phyloP scores from a whole-genome alignment of 2,329 filamentous ascomycete species.

The Alternaria arborescens region DNA sequence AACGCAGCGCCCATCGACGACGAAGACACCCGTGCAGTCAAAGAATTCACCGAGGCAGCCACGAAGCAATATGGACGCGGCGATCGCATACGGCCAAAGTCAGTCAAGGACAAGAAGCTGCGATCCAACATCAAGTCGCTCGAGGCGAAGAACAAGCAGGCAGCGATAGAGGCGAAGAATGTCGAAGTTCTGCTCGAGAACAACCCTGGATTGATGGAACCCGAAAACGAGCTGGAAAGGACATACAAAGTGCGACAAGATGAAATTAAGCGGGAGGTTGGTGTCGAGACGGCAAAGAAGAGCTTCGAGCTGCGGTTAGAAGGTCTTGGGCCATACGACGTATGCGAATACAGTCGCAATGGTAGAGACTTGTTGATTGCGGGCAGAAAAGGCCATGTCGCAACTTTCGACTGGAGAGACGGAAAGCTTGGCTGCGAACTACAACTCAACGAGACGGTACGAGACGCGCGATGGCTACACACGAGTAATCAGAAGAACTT shows the following conservation, averaged over 20 bases:
- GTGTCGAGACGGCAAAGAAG: constrained; percentile 87
- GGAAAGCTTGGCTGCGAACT: constrained; percentile 91
- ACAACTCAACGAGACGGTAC: constrained; percentile 87
- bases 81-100: constrained; percentile 73
- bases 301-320: constrained; percentile 87
- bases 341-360: constrained; percentile 88
- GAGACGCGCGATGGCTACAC: constrained; percentile 91
- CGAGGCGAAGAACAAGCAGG: constrained; percentile 83
- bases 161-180: constrained; percentile 86
- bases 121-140: constrained; percentile 79
- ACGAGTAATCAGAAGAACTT: constrained; percentile 83
- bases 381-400: constrained; percentile 91
- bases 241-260: constrained; percentile 94
- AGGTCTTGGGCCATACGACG: constrained; percentile 82
- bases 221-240: constrained; percentile 85
- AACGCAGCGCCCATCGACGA: constrained; percentile 31
- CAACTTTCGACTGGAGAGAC: constrained; percentile 94
- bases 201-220: constrained; percentile 82
- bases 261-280: constrained; percentile 78
- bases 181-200: constrained; percentile 94
- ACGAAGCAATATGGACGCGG: constrained; percentile 86
- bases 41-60: constrained; percentile 57
- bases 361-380: constrained; percentile 85
- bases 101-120: constrained; percentile 88
- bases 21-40: constrained; percentile 41